phyloP scores from a whole-genome alignment of 2,329 filamentous ascomycete species.

The Amauroascus verrucosus region DNA sequence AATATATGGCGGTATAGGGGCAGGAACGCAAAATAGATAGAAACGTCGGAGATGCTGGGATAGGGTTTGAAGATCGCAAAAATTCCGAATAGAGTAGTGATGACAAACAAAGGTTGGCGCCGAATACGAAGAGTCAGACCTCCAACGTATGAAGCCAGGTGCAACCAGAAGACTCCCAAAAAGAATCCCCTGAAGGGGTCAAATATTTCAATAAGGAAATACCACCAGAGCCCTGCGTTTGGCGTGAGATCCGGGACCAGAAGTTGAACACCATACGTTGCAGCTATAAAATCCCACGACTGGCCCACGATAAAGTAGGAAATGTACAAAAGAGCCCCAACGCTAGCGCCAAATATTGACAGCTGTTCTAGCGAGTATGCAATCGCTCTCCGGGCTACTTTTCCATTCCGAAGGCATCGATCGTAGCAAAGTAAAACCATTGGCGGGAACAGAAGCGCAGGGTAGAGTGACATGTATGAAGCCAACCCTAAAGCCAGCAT shows the following conservation, averaged over 20 bases:
- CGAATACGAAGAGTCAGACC: constrained; percentile 75
- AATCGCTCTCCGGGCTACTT: constrained; percentile 22
- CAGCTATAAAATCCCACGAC: constrained; percentile 78
- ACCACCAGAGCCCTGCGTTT: constrained; percentile 97
- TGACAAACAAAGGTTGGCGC: constrained; percentile 73
- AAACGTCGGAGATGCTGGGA: constrained; percentile 81
- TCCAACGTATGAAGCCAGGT: constrained; percentile 79
- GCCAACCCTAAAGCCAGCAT: constrained; percentile 80
- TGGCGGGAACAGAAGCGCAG: constrained; percentile 73
- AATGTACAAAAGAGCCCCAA: constrained; percentile 55
- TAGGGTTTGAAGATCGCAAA: constrained; percentile 97
- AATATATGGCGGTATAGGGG: constrained; percentile 86
- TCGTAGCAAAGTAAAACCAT: constrained; percentile 73
- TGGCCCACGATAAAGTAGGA: constrained; percentile 63
- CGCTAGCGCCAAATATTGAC: constrained; percentile 43
- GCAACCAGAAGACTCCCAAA: constrained; percentile 94
- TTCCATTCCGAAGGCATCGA: constrained; percentile 37
- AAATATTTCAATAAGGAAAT: constrained; percentile 99
- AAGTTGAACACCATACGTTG: constrained; percentile 88
- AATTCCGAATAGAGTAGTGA: constrained; percentile 75
- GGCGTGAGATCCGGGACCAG: constrained; percentile 85
- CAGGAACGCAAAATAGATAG: constrained; percentile 71
- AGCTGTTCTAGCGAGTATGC: constrained; percentile 49
- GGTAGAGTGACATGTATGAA: constrained; percentile 86
- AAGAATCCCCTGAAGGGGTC: constrained; percentile 97